A percentile compares a stretch with the other conserved stretches of the same genome.
These are phyloP conservation scores for Calycina herbarum DNA, from an alignment of 2,329 filamentous ascomycete species.

Conservation along the genomic window DNA sequence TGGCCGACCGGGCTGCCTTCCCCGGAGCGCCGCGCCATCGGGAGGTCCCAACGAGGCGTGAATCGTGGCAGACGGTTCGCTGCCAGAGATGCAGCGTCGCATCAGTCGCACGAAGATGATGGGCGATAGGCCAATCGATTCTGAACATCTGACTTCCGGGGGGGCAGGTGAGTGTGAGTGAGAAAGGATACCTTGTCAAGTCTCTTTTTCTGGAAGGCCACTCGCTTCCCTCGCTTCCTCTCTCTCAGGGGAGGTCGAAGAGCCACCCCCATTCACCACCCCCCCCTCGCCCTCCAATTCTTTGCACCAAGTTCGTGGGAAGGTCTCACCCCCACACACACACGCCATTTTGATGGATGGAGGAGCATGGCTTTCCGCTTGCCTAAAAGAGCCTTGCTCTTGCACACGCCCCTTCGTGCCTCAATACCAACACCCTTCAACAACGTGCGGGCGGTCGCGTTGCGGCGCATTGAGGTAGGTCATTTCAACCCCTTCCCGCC, in stretches of 20 bases:
- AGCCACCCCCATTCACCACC: neutral
- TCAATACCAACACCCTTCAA: neutral
- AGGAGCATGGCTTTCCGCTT: constrained; percentile 8
- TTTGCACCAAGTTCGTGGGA: neutral
- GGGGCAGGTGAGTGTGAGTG: too few species aligned
- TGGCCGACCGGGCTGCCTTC: neutral
- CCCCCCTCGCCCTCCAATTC: too few species aligned
- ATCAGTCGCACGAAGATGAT: neutral
- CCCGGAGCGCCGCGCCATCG: neutral
- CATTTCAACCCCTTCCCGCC: neutral
- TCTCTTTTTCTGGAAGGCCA: neutral
- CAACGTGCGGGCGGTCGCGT: neutral
- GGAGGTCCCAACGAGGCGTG: too few species aligned
- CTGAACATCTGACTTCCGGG: too few species aligned
- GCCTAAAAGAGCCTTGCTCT: neutral
- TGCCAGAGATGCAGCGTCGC: constrained; percentile 4
- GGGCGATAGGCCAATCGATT: too few species aligned
- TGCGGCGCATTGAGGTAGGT: neutral
- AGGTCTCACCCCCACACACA: constrained; percentile 6
- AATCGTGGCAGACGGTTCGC: neutral
- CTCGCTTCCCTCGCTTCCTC: neutral
- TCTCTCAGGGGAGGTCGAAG: neutral
- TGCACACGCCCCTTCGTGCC: neutral
- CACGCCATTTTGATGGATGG: neutral
- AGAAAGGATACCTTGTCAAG: neutral